Evolutionary conservation across 331 rosid species (phyloP), one percentile per base, ranked within the genome.

Genomic region (Erythrophleum ivorense): DNA sequence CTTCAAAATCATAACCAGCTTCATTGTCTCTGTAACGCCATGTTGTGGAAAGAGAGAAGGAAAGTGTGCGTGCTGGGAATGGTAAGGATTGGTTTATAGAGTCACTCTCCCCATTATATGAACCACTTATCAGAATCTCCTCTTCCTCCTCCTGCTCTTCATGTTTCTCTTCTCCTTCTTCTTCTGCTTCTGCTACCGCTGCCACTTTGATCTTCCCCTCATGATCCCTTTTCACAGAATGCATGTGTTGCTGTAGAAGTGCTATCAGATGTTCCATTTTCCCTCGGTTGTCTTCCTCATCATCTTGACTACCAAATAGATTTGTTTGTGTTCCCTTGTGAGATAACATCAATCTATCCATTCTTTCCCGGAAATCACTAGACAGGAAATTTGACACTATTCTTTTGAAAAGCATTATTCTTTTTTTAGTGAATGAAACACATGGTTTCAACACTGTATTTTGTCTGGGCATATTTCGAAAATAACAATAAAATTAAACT

Each of bases 341-440:
- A 70, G 88, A 81, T 60, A 46, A 83, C 95, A 95, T 90, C 84
- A 95, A 82, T 82, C 88, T 84, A 49, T 95, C 92, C 84, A 95
- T 93, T 82, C 45, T 90, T 38, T 87, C 92, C n/a, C 92, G 81
- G 70, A 92, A 90, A 15, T 86, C 95, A 64, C 98, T 84, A 0
- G 90, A 48, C 59, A 92, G 95, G 86, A 87, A 88, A 82, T 57
- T 89, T 40, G 97, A 93, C 72, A 95, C 98, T 31, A 95, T 89
- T 81, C 81, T 86, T 73, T 97, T 95, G 93, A 59, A 88, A 63
- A 71, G 38, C 60, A 70, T 67, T 40, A 36, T 46, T 45, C 54
- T 63, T 58, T 33, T 21, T 52, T 72, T 81, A 78, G 29, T 24
- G 29, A 24, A 24, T 24, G 29, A 24, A 24, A 24, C 29, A 24